Percentiles rank a stretch among this genome's conserved stretches.
phyloP scores from a whole-genome alignment of 257 asterid genomes.

The Fraxinus pennsylvanica region DNA sequence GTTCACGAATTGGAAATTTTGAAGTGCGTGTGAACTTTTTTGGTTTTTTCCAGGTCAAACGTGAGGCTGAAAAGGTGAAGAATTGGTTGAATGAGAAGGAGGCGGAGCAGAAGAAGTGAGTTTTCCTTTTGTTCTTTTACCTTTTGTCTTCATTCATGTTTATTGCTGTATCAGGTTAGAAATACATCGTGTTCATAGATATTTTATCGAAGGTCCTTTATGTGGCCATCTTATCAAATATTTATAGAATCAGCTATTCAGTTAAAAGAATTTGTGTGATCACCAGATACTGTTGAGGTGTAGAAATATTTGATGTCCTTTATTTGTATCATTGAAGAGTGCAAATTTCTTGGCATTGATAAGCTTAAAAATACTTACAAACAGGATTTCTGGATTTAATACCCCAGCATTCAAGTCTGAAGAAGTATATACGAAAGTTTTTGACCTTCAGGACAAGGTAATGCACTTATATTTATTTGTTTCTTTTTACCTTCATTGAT shows the following conservation, averaged over 20 bases:
- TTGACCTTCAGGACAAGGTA: slow-evolving; percentile 90
- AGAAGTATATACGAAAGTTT: slow-evolving; percentile 68
- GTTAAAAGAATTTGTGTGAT: not conserved
- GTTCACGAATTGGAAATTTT: not conserved
- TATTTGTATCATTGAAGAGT: not conserved
- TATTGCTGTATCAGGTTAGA: not conserved
- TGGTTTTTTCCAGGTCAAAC: slow-evolving; percentile 50
- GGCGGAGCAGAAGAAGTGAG: slow-evolving; percentile 87
- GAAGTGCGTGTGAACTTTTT: slow-evolving; percentile 17
- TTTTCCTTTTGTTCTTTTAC: not conserved
- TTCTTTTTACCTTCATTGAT: not conserved
- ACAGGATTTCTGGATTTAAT: slow-evolving; percentile 68
- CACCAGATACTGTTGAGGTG: not conserved
- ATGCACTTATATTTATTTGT: slow-evolving; percentile 7
- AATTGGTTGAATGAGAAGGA: slow-evolving; percentile 83
- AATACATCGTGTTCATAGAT: not conserved
- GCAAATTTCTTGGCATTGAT: not conserved
- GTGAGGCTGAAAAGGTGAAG: slow-evolving; percentile 73
- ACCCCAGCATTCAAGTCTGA: slow-evolving; percentile 85
- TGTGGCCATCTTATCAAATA: not conserved
- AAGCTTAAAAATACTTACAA: slow-evolving; percentile 11
- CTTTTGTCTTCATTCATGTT: not conserved
- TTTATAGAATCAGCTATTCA: not conserved
- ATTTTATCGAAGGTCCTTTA: not conserved
- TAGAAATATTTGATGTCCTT: slow-evolving; percentile 17